Evolutionary conservation across 345 rosid genomes (phyloP).

Genomic region (Eucalyptus cladocalyx): DNA sequence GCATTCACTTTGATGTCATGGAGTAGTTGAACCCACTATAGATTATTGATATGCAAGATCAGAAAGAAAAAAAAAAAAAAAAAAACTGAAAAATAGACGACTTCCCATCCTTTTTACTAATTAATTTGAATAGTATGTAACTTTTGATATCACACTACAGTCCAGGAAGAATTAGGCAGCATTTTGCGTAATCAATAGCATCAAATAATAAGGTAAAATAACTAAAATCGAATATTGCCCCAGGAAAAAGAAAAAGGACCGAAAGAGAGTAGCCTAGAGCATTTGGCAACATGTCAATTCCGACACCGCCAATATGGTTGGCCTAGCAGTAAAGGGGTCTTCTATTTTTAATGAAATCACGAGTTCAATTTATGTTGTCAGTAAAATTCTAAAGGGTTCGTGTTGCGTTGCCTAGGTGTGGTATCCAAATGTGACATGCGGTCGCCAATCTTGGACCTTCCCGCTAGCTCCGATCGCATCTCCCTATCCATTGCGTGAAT

Average conservation of each 20-base stretch:
- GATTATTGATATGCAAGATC: neutral
- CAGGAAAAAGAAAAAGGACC: neutral
- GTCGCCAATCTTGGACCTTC: neutral
- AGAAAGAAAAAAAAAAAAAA: neutral
- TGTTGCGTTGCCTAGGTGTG: neutral
- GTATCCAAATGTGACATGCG: rapidly evolving
- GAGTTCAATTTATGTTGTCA: neutral
- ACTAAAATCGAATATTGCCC: neutral
- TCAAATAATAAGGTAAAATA: neutral
- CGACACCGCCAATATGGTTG: neutral
- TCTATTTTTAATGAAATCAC: rapidly evolving
- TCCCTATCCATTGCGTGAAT: too few species aligned
- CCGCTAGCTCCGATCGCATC: neutral
- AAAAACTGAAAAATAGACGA: neutral
- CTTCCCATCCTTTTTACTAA: neutral
- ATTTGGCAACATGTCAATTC: neutral
- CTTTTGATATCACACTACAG: neutral
- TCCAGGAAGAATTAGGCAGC: neutral
- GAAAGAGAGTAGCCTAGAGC: neutral
- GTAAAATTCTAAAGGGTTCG: neutral
- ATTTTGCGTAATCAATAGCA: neutral
- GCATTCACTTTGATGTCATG: neutral
- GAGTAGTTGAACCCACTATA: neutral
- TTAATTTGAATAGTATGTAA: neutral
- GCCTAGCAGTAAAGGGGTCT: neutral